These are phyloP conservation scores for Sclerotinia glacialis DNA, from an alignment of 2,329 filamentous ascomycete species.

Conservation along the genomic window DNA sequence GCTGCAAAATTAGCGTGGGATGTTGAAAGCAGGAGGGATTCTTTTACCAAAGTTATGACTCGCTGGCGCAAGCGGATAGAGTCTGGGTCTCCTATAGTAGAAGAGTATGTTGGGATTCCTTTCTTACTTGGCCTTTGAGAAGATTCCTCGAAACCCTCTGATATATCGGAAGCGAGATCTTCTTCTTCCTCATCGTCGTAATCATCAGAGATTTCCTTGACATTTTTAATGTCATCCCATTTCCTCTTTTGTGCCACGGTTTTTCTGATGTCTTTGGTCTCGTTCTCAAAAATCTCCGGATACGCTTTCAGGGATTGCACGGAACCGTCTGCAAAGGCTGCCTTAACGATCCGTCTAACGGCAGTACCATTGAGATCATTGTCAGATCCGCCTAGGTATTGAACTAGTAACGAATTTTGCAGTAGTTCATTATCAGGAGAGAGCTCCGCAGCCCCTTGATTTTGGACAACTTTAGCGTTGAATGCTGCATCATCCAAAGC, in stretches of 20 bases:
- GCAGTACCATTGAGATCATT: not conserved
- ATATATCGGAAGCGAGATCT: conserved; percentile 13
- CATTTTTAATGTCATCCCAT: conserved; percentile 38
- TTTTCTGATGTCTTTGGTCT: conserved; percentile 50
- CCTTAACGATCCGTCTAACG: conserved; percentile 54
- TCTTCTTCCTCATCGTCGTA: conserved; percentile 45
- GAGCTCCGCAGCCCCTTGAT: conserved; percentile 27
- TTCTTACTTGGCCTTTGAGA: not conserved
- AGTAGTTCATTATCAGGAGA: conserved; percentile 41
- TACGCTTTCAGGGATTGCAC: conserved; percentile 54
- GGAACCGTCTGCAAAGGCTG: conserved; percentile 65
- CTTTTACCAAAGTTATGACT: conserved; percentile 34
- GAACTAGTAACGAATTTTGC: conserved; percentile 56
- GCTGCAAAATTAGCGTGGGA: conserved; percentile 24
- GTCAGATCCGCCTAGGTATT: conserved; percentile 45
- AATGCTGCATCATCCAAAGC: conserved; percentile 44
- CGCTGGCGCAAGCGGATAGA: conserved; percentile 36
- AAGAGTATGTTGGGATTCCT: conserved; percentile 8
- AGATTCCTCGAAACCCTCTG: conserved; percentile 5
- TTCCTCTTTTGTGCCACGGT: conserved; percentile 50
- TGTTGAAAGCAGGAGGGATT: not conserved
- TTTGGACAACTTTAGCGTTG: conserved; percentile 33
- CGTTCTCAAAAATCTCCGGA: conserved; percentile 65
- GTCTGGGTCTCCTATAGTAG: conserved; percentile 35
- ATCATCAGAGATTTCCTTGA: conserved; percentile 44